Evolutionary conservation across 768 basidiomycete species (phyloP), one percentile per base, ranked within the genome.

Genomic region (Kwoniella botswanensis): DNA sequence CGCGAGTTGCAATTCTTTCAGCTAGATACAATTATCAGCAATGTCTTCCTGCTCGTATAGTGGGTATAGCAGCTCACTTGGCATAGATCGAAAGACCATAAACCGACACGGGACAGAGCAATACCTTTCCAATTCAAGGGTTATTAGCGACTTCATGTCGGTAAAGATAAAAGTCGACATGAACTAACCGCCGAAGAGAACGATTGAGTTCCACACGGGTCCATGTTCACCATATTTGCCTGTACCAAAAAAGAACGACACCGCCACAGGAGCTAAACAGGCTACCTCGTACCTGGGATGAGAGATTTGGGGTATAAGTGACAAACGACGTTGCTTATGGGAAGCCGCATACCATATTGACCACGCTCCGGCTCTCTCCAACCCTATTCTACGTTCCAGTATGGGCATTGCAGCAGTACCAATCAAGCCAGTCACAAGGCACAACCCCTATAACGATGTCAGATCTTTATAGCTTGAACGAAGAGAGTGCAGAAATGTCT

Each of bases 21-120:
- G 72, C 73, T 83, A 52, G 1, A 52, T 22, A 50, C 15, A 21
- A 13, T 21, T 12, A 57, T 72, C 61, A 72, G 67, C 70, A 29
- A 9, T 24, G 11, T 50, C 13, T 21, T 18, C 13, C 17, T 18
- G 58, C 60, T 10, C 17, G 12, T n/a, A 60, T 12, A n/a, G 56
- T 42, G 29, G 46, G 13, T 6, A 15, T 53, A 43, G 35, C 35
- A 1, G 68, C 76, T 64, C 22, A 75, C 76, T 60, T 79, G 83
- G 42, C 81, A 76, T 1, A 84, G 74, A 63, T 84, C 83, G 54
- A 82, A 82, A 3, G 80, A 79, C 76, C 79, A 84, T 18, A 84
- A 68, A 13, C 82, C 82, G 43, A 82, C 75, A 18, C 83, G 68
- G 4, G 80, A 82, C 17, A 81, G 56, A 1, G 82, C 77, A 50